Evolutionary conservation across 202 grass and related monocot genomes (phyloP), one percentile per base, ranked within the genome.

Genomic region (Musa balbisiana): DNA sequence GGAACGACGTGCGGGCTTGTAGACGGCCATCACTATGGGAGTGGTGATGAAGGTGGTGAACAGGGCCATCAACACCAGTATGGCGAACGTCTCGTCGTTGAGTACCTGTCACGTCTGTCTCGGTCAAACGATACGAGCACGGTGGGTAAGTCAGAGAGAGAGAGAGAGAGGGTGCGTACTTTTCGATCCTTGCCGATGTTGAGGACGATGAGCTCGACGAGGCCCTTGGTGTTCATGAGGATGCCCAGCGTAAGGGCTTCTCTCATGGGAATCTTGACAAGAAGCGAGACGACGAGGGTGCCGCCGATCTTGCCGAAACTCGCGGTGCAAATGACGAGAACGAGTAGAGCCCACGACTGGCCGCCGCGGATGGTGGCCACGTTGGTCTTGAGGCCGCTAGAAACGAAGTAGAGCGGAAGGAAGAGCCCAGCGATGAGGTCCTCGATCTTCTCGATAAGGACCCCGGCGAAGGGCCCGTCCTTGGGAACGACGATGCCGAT

Each of bases 151-250:
- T 23, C 9, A 26, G 9, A 25, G 8, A 27, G 11, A 29, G 25
- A 26, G 9, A 25, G 8, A 27, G 11, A 29, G 25, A 26, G 9
- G 13, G 8, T 6, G 11, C 33, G 33, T 13, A 73, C 70, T 72
- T 85, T 87, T 73, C 88, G 77, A 69, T 87, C 85, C 55, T 71
- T 80, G 11, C 88, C 85, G 52, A 90, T 90, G 68, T 90, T 91
- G 72, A 89, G 87, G 10, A 84, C 87, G 79, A 89, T 86, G 74
- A 89, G 81, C 81, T 84, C 87, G 15, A 87, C 85, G 43, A 90
- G 82, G 8, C 85, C 88, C 73, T 91, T 87, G 73, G 89, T 88
- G 77, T 91, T 91, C 89, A 91, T 91, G 51, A 91, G 78, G 14
- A 92, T 19, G 5, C 86, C 86, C 0, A 92, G 78, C 9, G 89